Evolutionary conservation across 139 green algal species (phyloP).

Genomic region (Chlorella sp.): DNA sequence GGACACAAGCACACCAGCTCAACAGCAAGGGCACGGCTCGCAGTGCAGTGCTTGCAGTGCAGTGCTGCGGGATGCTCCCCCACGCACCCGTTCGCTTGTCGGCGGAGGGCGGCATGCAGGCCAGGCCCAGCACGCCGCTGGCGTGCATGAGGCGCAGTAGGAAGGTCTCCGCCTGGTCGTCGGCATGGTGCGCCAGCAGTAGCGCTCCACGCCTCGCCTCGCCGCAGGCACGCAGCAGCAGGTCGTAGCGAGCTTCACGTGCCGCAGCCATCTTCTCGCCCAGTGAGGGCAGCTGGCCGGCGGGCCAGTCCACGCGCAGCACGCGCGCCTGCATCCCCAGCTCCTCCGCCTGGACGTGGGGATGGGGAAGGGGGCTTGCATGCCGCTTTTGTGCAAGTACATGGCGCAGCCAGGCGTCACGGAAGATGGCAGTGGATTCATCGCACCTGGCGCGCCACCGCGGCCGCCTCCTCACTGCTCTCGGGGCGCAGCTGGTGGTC

Average conservation of each 20-base stretch:
- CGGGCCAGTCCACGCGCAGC: slow-evolving; percentile 46
- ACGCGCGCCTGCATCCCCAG: slow-evolving; percentile 40
- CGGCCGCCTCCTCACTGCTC: slow-evolving; percentile 41
- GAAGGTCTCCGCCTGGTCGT: slow-evolving; percentile 66
- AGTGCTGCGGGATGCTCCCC: not conserved
- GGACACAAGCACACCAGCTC: not conserved
- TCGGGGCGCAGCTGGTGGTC: slow-evolving; percentile 56
- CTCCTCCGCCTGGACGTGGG: not conserved
- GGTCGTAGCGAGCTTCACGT: slow-evolving; percentile 43
- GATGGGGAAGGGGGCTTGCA: no score
- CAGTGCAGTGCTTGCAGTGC: not conserved
- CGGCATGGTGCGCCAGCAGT: slow-evolving; percentile 59
- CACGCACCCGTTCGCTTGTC: slow-evolving; percentile 5
- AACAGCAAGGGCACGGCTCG: not conserved
- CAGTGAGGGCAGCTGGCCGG: not conserved
- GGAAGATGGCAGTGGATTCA: not conserved
- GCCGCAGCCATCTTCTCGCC: slow-evolving; percentile 40
- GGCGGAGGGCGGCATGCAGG: slow-evolving; percentile 40
- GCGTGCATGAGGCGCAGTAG: slow-evolving; percentile 58
- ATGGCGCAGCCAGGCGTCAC: not conserved
- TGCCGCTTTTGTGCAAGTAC: not conserved
- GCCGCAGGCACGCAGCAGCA: slow-evolving; percentile 37
- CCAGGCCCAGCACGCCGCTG: slow-evolving; percentile 58
- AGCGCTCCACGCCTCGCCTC: slow-evolving; percentile 27
- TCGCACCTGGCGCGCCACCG: slow-evolving; percentile 12